Evolutionary conservation across 2,329 filamentous ascomycete genomes (phyloP), one percentile per base, ranked within the genome.

Genomic region (Microcera coccophila): DNA sequence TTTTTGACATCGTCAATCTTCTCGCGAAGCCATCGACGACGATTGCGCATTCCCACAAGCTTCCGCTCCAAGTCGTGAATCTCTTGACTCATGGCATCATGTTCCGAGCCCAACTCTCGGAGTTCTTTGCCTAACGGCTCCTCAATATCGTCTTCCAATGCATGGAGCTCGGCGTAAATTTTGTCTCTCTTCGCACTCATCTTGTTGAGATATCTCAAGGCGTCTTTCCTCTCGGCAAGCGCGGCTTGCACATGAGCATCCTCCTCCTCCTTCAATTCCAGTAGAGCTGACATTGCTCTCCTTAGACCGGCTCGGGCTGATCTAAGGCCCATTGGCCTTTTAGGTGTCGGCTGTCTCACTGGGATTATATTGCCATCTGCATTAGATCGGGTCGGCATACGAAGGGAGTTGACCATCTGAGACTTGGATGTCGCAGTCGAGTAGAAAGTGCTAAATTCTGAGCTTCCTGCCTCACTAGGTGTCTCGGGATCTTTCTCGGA

Each of bases 261-360:
- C 64, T 90, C 84, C 44, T 89, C 84, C 3, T 70, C 69, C 59
- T 88, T 88, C 19, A 90, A 66, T 8, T 75, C 73, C 0, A 78
- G 79, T 4, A 90, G 67, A 40, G 81, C 78, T 3, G 73, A 68
- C 61, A 90, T 85, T 37, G 78, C 75, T 38, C 72, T 74, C 14
- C 78, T 73, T 7, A 91, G 74, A 0, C 81, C 83, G 20, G 74
- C 72, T n/a, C 87, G 74, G 1, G 84, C 83, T 15, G 75, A 74
- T 20, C 73, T 72, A 12, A 90, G 69, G 0, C 81, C 76, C 8
- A 78, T 61, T 26, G 73, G 77, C 42, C 72, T 73, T 33, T 66
- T 54, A 14, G 53, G 49, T 21, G 68, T 69, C 1, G 80, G 80
- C 49, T 84, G 80, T 20, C 74, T 75, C 28, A 81, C 75, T 2